These are phyloP conservation scores for Postia placenta DNA, from an alignment of 768 basidiomycete genomes.

Conservation along the genomic window DNA sequence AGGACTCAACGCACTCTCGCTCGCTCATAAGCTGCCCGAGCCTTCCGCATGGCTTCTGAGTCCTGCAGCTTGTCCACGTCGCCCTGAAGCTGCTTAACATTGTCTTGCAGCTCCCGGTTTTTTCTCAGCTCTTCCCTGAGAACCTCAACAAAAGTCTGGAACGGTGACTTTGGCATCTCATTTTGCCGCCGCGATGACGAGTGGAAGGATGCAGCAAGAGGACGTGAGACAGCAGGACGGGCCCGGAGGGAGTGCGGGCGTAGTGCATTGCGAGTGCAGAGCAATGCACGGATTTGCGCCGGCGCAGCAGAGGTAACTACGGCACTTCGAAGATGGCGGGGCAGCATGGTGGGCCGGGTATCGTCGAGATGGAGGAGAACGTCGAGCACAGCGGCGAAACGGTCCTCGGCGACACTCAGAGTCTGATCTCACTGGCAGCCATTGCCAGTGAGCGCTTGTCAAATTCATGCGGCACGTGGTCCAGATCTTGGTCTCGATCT, in stretches of 20 bases:
- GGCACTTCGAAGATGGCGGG: constrained; percentile 40
- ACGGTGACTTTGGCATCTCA: constrained; percentile 84
- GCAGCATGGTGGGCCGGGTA: constrained; percentile 30
- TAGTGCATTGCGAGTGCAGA: constrained; percentile 11
- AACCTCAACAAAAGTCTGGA: constrained; percentile 94
- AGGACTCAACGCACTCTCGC: constrained; percentile 62
- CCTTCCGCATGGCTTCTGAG: constrained; percentile 91
- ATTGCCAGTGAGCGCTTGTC: too few relatives aligned
- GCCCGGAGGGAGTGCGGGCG: constrained; percentile 27
- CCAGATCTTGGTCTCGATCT: too few relatives aligned
- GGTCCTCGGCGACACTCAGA: too few relatives aligned
- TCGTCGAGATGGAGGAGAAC: background rate
- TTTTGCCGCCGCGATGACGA: constrained; percentile 53
- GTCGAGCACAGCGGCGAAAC: background rate
- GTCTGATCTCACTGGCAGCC: too few relatives aligned
- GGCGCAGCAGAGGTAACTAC: constrained; percentile 26
- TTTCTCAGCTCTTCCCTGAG: constrained; percentile 89
- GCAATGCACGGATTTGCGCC: constrained; percentile 19
- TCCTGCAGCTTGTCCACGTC: constrained; percentile 98
- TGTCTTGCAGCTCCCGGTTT: constrained; percentile 92
- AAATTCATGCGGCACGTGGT: too few relatives aligned
- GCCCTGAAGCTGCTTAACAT: constrained; percentile 94
- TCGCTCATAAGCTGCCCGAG: constrained; percentile 87
- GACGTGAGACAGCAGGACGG: constrained; percentile 12
- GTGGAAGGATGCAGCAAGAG: constrained; percentile 40